Evolutionary conservation across 306 rosid species (phyloP).

Genomic region (Sesbania bispinosa): DNA sequence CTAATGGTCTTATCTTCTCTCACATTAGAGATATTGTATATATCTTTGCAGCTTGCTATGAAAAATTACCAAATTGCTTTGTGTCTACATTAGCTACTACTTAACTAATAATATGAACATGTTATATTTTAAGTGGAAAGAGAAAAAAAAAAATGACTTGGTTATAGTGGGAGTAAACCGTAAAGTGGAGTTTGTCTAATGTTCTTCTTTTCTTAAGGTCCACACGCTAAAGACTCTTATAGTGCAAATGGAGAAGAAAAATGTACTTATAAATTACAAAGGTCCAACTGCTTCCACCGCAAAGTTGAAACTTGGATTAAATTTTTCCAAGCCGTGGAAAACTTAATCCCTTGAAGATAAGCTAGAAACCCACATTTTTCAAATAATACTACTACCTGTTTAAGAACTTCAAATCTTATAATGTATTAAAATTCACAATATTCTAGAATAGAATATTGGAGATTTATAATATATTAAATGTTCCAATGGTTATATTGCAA

Average conservation of each 20-base stretch:
- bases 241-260: constrained; percentile 17
- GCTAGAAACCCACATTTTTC: constrained; percentile 16
- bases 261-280: constrained; percentile 15
- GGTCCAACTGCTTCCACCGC: constrained; percentile 81
- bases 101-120: constrained; percentile 12
- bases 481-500: constrained; percentile 37
- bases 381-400: background rate
- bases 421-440: background rate
- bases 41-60: background rate
- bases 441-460: background rate
- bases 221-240: constrained; percentile 63
- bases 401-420: background rate
- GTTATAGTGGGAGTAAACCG: constrained; percentile 36
- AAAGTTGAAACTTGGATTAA: constrained; percentile 33
- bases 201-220: constrained; percentile 49
- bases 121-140: background rate
- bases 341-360: constrained; percentile 32
- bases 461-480: background rate
- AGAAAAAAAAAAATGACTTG: background rate
- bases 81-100: background rate
- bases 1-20: background rate
- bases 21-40: background rate
- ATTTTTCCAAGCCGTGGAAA: constrained; percentile 36
- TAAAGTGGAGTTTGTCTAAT: constrained; percentile 30
- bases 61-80: background rate